Percentiles rank a stretch among this genome's conserved stretches.
Evolutionary conservation across 2,329 filamentous ascomycete genomes (phyloP).

Genomic region (Mariannaea sp.): DNA sequence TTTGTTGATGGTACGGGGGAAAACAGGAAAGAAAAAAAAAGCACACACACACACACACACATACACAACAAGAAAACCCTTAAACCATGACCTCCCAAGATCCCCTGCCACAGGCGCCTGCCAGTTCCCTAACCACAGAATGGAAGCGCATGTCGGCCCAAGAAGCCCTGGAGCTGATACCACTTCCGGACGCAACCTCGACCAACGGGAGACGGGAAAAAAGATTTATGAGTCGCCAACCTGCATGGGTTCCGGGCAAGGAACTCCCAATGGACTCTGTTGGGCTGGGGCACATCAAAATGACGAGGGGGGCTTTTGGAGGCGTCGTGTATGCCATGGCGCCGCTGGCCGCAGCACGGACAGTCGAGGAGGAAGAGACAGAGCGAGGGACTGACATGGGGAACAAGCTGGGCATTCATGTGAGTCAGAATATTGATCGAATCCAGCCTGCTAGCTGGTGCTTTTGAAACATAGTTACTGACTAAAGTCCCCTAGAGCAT

Average conservation of each 20-base stretch:
- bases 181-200: conserved; percentile 27
- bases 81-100: neutral
- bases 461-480: neutral
- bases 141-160: conserved; percentile 38
- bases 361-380: conserved; percentile 41
- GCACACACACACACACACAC: too few species aligned
- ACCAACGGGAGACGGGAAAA: conserved; percentile 16
- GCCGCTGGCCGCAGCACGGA: conserved; percentile 43
- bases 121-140: conserved; percentile 16
- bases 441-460: neutral
- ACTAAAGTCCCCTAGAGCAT: conserved; percentile 38
- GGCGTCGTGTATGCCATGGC: conserved; percentile 47
- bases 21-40: too few species aligned
- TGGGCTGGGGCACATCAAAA: conserved; percentile 20
- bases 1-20: too few species aligned
- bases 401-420: conserved; percentile 44
- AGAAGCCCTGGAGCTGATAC: conserved; percentile 38
- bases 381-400: conserved; percentile 12
- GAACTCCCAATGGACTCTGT: conserved; percentile 39
- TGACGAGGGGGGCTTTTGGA: conserved; percentile 41
- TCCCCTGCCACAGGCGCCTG: neutral
- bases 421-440: conserved; percentile 35
- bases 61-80: too few species aligned
- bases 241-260: conserved; percentile 41
- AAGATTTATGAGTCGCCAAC: conserved; percentile 40